Evolutionary conservation across 2,329 filamentous ascomycete genomes (phyloP).

Genomic region (Paraphaeosphaeria minitans): DNA sequence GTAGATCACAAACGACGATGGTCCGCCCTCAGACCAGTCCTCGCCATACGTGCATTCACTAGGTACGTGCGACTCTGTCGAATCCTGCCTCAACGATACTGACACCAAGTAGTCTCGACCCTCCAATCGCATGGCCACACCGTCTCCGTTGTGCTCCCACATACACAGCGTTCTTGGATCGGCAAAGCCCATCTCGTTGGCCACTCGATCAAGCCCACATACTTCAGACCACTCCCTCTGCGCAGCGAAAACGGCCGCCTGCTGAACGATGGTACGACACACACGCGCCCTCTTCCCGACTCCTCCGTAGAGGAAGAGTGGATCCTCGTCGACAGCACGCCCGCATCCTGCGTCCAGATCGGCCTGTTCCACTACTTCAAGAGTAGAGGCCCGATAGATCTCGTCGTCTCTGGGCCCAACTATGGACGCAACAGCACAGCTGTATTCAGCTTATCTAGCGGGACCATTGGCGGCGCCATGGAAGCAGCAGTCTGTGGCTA

Average conservation of each 20-base stretch:
- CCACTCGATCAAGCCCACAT: constrained; percentile 80
- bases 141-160: constrained; percentile 90
- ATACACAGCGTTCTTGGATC: constrained; percentile 96
- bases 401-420: constrained; percentile 57
- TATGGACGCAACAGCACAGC: constrained; percentile 58
- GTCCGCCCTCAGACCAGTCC: constrained; percentile 55
- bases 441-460: constrained; percentile 55
- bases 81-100: constrained; percentile 41
- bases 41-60: constrained; percentile 56
- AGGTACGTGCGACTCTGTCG: constrained; percentile 28
- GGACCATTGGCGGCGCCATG: constrained; percentile 57
- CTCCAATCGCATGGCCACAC: constrained; percentile 71
- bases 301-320: constrained; percentile 51
- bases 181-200: constrained; percentile 97
- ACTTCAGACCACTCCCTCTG: constrained; percentile 73
- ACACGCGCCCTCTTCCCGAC: constrained; percentile 38
- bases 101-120: constrained; percentile 49
- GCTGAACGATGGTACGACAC: constrained; percentile 46
- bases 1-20: constrained; percentile 58
- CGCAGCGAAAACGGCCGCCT: constrained; percentile 46
- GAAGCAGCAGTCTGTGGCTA: constrained; percentile 55
- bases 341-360: constrained; percentile 57
- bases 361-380: constrained; percentile 55
- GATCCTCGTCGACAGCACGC: constrained; percentile 57
- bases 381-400: constrained; percentile 51